Conservation (phyloP, 768 basidiomycete species). For the Mycena venus region DNA sequence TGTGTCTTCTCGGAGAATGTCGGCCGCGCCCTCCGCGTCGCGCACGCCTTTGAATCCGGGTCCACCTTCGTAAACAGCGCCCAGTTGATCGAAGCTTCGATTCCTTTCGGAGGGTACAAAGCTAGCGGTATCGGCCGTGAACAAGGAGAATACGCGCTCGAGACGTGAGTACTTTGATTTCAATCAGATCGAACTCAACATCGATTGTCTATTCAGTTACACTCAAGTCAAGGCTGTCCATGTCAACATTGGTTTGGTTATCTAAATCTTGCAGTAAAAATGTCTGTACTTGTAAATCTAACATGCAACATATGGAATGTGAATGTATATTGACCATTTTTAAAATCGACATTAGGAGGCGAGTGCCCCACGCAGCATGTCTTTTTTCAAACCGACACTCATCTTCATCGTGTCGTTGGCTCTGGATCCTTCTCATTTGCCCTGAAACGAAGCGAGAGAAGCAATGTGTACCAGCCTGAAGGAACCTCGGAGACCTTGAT, state of each 20-base stretch:
- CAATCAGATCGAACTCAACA: neutral
- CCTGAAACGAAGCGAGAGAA: conserved; percentile 22
- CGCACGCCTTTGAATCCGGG: conserved; percentile 84
- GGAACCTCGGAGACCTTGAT: conserved; percentile 6
- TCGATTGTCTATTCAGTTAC: conserved; percentile 55
- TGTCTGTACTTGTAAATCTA: neutral
- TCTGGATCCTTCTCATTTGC: conserved; percentile 3
- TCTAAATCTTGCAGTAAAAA: neutral
- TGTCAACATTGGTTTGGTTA: conserved; percentile 61
- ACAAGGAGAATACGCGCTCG: conserved; percentile 81
- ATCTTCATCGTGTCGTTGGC: conserved; percentile 5
- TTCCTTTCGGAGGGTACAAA: conserved; percentile 92
- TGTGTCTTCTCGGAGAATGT: conserved; percentile 89
- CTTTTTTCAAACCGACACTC: too few species aligned
- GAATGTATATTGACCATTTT: neutral
- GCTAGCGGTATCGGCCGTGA: conserved; percentile 87
- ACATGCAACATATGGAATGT: neutral
- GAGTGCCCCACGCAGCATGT: too few species aligned
- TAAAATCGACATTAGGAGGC: too few species aligned
- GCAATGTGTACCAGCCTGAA: conserved; percentile 2
- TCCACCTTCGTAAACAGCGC: conserved; percentile 59
- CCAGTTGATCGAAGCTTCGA: conserved; percentile 63
- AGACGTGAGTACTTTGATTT: conserved; percentile 57
- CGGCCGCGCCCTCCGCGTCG: conserved; percentile 78
- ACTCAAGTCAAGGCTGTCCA: conserved; percentile 80